These are phyloP conservation scores for Polygonum aviculare DNA, from an alignment of 148 eudicot species.

Conservation along the genomic window DNA sequence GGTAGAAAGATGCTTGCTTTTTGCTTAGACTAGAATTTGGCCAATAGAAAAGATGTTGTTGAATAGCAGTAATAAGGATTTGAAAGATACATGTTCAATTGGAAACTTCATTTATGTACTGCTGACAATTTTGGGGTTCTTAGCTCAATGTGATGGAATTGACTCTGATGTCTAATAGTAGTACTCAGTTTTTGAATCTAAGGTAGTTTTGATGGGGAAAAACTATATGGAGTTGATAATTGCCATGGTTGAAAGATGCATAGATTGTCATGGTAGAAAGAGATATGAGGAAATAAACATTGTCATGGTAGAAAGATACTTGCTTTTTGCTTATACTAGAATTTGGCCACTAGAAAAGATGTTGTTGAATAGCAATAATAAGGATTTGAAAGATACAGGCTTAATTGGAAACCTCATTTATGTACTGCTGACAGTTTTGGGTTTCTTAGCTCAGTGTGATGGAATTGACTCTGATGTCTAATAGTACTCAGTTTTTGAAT, in stretches of 20 bases:
- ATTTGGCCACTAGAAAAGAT: neutral
- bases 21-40: neutral
- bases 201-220: constrained; percentile 90
- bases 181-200: constrained; percentile 30
- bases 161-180: constrained; percentile 5
- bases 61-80: neutral
- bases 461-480: constrained; percentile 5
- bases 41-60: neutral
- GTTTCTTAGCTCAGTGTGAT: neutral
- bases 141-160: too few species aligned
- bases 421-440: neutral
- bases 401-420: neutral
- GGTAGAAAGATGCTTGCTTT: neutral
- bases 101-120: neutral
- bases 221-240: too few species aligned
- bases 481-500: constrained; percentile 20
- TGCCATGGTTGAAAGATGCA: neutral
- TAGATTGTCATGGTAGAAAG: too few species aligned
- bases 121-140: too few species aligned
- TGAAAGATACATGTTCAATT: too few species aligned
- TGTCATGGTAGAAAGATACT: neutral
- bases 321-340: neutral
- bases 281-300: too few species aligned
- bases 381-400: neutral
- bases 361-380: neutral